Conservation (phyloP, 768 basidiomycete genomes). For the Russula abietina region DNA sequence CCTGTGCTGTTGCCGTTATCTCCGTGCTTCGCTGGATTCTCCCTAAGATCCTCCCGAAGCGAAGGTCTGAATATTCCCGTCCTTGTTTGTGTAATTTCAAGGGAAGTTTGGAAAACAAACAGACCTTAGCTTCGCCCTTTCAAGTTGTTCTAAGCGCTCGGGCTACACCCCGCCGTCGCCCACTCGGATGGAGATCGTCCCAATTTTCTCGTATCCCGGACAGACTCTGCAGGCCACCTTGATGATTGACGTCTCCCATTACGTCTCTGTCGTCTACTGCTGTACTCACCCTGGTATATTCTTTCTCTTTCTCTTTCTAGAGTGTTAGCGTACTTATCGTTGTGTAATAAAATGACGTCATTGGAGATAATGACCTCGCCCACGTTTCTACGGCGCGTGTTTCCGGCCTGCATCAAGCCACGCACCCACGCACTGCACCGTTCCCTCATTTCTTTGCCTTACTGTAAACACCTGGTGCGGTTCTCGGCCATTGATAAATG, state of each 20-base stretch:
- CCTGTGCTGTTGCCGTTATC: conserved; percentile 4
- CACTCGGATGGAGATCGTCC: conserved; percentile 1
- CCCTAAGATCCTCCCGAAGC: background rate
- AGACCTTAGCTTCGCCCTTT: background rate
- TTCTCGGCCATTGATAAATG: background rate
- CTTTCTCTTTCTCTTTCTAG: background rate
- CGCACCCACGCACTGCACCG: conserved; percentile 3
- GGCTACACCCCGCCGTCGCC: background rate
- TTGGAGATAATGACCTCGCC: background rate
- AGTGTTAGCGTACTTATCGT: too few relatives aligned
- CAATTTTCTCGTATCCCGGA: conserved; percentile 23
- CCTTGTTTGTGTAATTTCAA: background rate
- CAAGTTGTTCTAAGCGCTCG: background rate
- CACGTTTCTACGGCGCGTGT: conserved; percentile 1
- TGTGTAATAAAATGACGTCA: conserved; percentile 9
- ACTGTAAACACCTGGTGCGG: conserved; percentile 12
- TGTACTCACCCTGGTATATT: background rate
- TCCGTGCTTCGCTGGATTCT: conserved; percentile 10
- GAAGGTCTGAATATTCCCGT: background rate
- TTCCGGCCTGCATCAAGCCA: conserved; percentile 1
- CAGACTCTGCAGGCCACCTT: conserved; percentile 13
- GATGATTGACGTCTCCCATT: background rate
- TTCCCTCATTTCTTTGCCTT: conserved; percentile 9
- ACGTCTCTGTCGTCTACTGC: background rate
- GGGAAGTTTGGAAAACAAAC: background rate